Base-by-base conservation (phyloP, 345 rosid species). In the Salix caprea region DNA sequence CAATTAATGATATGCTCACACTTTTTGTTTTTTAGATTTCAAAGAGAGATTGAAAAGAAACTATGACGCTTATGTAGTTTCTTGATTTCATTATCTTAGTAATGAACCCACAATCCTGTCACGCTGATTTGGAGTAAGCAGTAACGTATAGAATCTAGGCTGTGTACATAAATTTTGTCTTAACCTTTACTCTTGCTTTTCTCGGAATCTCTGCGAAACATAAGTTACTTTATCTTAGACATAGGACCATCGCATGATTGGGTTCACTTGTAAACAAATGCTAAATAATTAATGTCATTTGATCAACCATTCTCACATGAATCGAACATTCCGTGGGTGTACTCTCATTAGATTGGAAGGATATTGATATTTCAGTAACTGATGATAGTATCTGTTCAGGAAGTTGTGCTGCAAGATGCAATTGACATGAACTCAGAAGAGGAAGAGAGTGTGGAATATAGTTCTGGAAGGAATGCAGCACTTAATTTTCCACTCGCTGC, bases 401-500 rank as follows among this genome's bases (percentile, higher is more conserved):
- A 82, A 75, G 78, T 65, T 77, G 90, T 74, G 67, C 75, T 77
- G 58, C 83, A 78, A 77, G 76, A 85, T 77, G 81, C 79, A 23
- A 65, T 73, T 18, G 78, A 78, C 74, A 68, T 72, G 74, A 85
- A 78, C 76, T 81, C 91, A 46, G 91, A 83, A 74, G 83, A 74
- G 16, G 89, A 84, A 56, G 90, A 69, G 56, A 76, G 65, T 72
- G 65, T 70, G 37, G 81, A 86, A 56, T 82, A 79, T 68, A 85
- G 81, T 74, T 84, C 89, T 67, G 97, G 90, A 78, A 88, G 86
- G 81, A 94, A 84, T 79, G 81, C 91, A 37, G 96, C 94, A 58
- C 84, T 94, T 64, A 86, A 95, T 86, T 89, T 95, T 77, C 94
- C 99, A 62, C 84, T 89, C 76, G 94, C 98, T 77, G 99, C 97